These are phyloP conservation scores for Cladophialophora chaetospira DNA, from an alignment of 2,329 filamentous ascomycete species.

Conservation along the genomic window DNA sequence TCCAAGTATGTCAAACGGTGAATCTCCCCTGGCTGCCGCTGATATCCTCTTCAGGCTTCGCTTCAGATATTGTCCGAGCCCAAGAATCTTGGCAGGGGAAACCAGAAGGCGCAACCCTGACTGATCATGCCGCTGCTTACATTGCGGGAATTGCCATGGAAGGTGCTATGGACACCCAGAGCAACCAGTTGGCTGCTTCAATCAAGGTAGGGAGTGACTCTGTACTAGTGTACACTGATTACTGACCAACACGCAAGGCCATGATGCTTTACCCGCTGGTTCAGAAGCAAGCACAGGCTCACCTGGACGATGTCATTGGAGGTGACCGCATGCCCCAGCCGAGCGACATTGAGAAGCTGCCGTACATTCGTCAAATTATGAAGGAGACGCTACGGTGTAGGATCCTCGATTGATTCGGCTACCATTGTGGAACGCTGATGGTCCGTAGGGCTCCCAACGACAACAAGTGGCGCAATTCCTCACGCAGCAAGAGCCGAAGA, in stretches of 20 bases:
- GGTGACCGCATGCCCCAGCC: slow-evolving; percentile 48
- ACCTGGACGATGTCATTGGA: slow-evolving; percentile 52
- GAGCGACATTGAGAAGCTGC: slow-evolving; percentile 53
- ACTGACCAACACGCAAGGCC: slow-evolving; percentile 36
- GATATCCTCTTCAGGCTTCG: background rate
- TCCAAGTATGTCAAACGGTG: slow-evolving; percentile 4
- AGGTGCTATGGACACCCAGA: slow-evolving; percentile 52
- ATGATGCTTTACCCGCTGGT: slow-evolving; percentile 54
- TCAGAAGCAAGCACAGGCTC: slow-evolving; percentile 49
- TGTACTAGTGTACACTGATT: background rate
- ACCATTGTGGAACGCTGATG: background rate
- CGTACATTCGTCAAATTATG: slow-evolving; percentile 56
- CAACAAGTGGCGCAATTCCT: slow-evolving; percentile 26
- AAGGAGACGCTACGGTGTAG: slow-evolving; percentile 59
- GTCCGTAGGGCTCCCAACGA: slow-evolving; percentile 43
- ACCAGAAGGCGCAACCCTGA: slow-evolving; percentile 21
- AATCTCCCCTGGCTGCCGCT: too few relatives aligned
- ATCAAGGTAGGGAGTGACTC: slow-evolving; percentile 36
- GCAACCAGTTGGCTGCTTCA: slow-evolving; percentile 50
- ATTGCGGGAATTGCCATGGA: slow-evolving; percentile 44
- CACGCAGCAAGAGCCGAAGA: slow-evolving; percentile 29
- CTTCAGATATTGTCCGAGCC: slow-evolving; percentile 18
- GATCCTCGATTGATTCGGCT: background rate
- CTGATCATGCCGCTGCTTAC: slow-evolving; percentile 26
- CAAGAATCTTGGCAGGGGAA: slow-evolving; percentile 23